A percentile compares a stretch with the other conserved stretches of the same genome.
phyloP scores from a whole-genome alignment of 2,329 filamentous ascomycete species.

The Furcasterigmium furcatum region DNA sequence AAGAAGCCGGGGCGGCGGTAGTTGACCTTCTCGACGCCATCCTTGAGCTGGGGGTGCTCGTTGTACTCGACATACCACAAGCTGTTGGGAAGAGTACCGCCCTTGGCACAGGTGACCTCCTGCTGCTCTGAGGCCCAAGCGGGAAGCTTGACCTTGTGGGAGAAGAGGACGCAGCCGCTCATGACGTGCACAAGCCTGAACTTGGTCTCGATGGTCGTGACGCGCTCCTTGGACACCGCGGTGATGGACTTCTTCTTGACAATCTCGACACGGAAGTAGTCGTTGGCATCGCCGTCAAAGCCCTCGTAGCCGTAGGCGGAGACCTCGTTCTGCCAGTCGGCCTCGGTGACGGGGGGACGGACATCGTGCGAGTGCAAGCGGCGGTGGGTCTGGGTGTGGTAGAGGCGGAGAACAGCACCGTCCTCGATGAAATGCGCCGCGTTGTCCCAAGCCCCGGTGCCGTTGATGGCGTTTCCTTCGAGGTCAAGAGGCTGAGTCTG shows the following conservation, averaged over 20 bases:
- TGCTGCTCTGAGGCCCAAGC: conserved; percentile 98
- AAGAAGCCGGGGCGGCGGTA: conserved; percentile 94
- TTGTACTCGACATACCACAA: conserved; percentile 97
- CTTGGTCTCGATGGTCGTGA: conserved; percentile 94
- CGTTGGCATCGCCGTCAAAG: conserved; percentile 95
- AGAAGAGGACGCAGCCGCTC: conserved; percentile 95
- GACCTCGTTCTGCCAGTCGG: conserved; percentile 92
- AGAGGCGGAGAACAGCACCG: conserved; percentile 77
- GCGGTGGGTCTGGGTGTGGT: conserved; percentile 79
- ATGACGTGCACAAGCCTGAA: conserved; percentile 94
- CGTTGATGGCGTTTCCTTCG: conserved; percentile 74
- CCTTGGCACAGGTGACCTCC: conserved; percentile 94
- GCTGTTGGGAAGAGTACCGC: conserved; percentile 91
- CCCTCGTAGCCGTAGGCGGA: conserved; percentile 97
- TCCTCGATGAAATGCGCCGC: conserved; percentile 71
- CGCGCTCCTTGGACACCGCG: conserved; percentile 72
- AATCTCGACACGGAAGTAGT: conserved; percentile 93
- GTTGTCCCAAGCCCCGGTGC: conserved; percentile 80
- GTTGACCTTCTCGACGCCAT: conserved; percentile 87
- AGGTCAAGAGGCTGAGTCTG: conserved; percentile 84
- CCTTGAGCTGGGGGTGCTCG: conserved; percentile 68
- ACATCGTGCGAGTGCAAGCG: conserved; percentile 96
- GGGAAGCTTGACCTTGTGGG: conserved; percentile 97
- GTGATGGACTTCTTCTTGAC: conserved; percentile 84
- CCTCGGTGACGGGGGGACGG: conserved; percentile 79